Evolutionary conservation across 352 stramenopile species (phyloP).

Genomic region (Globisporangium abappressorium): DNA sequence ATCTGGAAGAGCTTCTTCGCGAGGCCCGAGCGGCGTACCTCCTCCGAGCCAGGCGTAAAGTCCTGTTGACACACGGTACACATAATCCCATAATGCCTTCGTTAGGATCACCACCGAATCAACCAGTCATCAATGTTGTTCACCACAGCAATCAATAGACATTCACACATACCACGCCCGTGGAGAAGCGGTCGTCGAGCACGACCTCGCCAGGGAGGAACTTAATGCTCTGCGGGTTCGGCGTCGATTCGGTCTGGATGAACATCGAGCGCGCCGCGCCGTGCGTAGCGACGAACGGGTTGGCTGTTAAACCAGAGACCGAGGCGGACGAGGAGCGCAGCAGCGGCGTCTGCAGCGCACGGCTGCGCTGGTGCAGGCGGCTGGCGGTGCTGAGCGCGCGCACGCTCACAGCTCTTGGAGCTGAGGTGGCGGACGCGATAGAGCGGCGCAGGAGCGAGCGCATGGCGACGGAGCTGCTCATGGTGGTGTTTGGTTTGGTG

Average conservation of each 20-base stretch:
- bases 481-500: neutral
- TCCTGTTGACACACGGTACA: slow-evolving; percentile 38
- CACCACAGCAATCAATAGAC: neutral
- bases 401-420: neutral
- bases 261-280: slow-evolving; percentile 91
- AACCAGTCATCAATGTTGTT: neutral
- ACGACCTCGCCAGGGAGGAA: slow-evolving; percentile 93
- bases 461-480: slow-evolving; percentile 15
- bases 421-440: slow-evolving; percentile 5
- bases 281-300: slow-evolving; percentile 8
- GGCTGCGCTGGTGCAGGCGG: slow-evolving; percentile 6
- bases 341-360: slow-evolving; percentile 7
- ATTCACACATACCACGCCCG: slow-evolving; percentile 47
- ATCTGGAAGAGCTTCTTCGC: slow-evolving; percentile 96
- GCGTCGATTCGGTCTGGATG: slow-evolving; percentile 98
- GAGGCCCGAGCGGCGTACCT: slow-evolving; percentile 91
- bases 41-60: slow-evolving; percentile 79
- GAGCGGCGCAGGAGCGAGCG: slow-evolving; percentile 26
- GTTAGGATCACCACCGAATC: neutral
- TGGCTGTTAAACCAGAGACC: neutral
- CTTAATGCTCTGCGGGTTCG: slow-evolving; percentile 98
- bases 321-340: neutral
- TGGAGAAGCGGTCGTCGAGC: slow-evolving; percentile 88
- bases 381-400: slow-evolving; percentile 6
- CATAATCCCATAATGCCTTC: neutral